phyloP scores from a whole-genome alignment of 2,329 filamentous ascomycete genomes.

The Trichophaea hybrida region DNA sequence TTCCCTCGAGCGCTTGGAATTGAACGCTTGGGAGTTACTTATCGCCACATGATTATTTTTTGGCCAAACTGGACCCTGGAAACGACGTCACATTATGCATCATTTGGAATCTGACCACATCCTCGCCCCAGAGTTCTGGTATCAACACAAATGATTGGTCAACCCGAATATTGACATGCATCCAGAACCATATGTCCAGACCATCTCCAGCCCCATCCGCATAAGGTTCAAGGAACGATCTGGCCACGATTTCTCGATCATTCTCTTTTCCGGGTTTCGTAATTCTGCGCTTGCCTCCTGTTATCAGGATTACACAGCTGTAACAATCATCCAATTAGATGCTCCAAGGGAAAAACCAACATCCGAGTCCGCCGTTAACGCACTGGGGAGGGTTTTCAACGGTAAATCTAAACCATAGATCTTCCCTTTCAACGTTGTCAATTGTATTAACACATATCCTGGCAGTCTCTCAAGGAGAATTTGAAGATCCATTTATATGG shows the following conservation, averaged over 20 bases:
- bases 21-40: too few species aligned
- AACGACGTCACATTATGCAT: neutral
- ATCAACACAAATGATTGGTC: neutral
- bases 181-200: neutral
- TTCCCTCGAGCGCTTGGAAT: too few species aligned
- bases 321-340: neutral
- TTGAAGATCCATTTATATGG: neutral
- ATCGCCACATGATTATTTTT: too few species aligned
- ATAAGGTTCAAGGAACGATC: neutral
- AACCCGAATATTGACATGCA: neutral
- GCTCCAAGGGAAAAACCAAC: neutral
- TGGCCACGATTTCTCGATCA: neutral
- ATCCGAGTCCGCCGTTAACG: neutral
- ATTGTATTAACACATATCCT: neutral
- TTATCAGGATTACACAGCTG: neutral
- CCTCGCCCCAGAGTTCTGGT: neutral
- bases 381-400: neutral
- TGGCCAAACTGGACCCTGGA: neutral
- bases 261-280: neutral
- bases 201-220: neutral
- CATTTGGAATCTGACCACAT: neutral
- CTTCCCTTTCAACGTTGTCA: neutral
- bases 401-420: neutral
- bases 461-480: too few species aligned
- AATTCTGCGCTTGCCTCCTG: neutral